These are phyloP conservation scores for Fusarium multiceps DNA, from an alignment of 2,329 filamentous ascomycete species.

Conservation along the genomic window DNA sequence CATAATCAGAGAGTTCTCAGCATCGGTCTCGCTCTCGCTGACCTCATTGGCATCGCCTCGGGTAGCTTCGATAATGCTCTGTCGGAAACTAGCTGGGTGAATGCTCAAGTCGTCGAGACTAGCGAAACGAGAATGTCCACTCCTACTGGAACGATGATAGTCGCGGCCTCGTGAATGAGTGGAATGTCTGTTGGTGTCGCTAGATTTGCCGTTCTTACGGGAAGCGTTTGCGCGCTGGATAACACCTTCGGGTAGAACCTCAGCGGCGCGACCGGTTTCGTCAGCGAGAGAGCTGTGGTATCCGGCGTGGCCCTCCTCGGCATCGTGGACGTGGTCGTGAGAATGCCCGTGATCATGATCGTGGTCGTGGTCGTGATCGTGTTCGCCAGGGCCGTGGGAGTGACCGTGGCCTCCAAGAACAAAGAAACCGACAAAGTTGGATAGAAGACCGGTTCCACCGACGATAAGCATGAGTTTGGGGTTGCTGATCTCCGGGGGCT, in stretches of 20 bases:
- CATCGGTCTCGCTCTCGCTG: slow-evolving; percentile 65
- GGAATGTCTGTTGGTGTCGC: slow-evolving; percentile 49
- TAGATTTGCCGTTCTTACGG: slow-evolving; percentile 51
- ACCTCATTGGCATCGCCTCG: slow-evolving; percentile 64
- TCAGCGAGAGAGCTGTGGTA: slow-evolving; percentile 61
- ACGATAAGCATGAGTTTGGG: slow-evolving; percentile 91
- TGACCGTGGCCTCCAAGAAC: slow-evolving; percentile 96
- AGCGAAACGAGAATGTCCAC: slow-evolving; percentile 68
- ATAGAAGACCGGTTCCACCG: slow-evolving; percentile 84
- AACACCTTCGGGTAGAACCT: slow-evolving; percentile 71
- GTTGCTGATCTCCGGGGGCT: slow-evolving; percentile 87
- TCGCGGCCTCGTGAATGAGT: slow-evolving; percentile 54
- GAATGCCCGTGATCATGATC: slow-evolving; percentile 54
- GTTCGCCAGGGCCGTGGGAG: slow-evolving; percentile 72
- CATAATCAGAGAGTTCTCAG: slow-evolving; percentile 56
- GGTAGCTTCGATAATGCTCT: slow-evolving; percentile 91
- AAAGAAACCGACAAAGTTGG: slow-evolving; percentile 88
- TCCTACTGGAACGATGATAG: slow-evolving; percentile 59
- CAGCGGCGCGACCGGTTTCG: slow-evolving; percentile 67
- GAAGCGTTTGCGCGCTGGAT: slow-evolving; percentile 60
- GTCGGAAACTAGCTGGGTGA: slow-evolving; percentile 88
- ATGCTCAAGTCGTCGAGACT: slow-evolving; percentile 81
- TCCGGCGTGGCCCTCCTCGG: slow-evolving; percentile 64
- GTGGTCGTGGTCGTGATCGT: slow-evolving; percentile 60
- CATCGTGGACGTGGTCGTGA: slow-evolving; percentile 53